Percentiles rank a stretch among this genome's conserved stretches.
phyloP scores from a whole-genome alignment of 1,284 basidiomycete genomes.

The Boletus semigastroideus region DNA sequence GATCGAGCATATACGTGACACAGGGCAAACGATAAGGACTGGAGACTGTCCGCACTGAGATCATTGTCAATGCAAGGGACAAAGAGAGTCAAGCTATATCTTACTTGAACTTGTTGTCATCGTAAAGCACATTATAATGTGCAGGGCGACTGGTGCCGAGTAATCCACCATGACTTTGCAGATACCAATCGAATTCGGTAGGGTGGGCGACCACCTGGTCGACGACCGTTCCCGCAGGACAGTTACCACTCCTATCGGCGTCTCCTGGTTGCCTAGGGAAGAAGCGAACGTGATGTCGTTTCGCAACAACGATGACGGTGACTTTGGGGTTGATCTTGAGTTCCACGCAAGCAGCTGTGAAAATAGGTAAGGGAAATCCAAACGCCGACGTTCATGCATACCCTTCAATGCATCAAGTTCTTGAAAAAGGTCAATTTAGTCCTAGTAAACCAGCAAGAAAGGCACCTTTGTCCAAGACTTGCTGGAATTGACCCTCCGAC shows the following conservation, averaged over 20 bases:
- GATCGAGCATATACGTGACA: conserved; percentile 82
- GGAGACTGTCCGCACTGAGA: conserved; percentile 61
- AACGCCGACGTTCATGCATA: conserved; percentile 27
- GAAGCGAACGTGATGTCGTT: conserved; percentile 76
- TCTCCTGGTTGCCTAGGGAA: conserved; percentile 58
- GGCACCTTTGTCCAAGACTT: conserved; percentile 61
- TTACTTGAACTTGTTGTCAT: conserved; percentile 57
- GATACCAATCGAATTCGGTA: conserved; percentile 78
- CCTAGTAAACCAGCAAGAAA: background rate
- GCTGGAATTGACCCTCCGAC: conserved; percentile 75
- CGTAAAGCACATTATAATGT: conserved; percentile 66
- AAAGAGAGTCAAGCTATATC: conserved; percentile 10
- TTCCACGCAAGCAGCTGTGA: conserved; percentile 54
- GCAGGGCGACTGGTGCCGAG: conserved; percentile 65
- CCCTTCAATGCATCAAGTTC: conserved; percentile 60
- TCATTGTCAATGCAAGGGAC: conserved; percentile 3
- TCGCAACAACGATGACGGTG: conserved; percentile 74
- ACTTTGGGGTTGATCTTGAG: conserved; percentile 61
- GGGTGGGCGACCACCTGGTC: conserved; percentile 71
- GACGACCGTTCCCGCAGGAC: conserved; percentile 72
- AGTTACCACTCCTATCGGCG: conserved; percentile 69
- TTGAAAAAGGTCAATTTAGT: conserved; percentile 20
- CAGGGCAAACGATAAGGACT: conserved; percentile 70
- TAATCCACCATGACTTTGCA: conserved; percentile 72
- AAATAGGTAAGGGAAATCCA: conserved; percentile 12